Evolutionary conservation across 2,329 filamentous ascomycete genomes (phyloP), one percentile per base, ranked within the genome.

Genomic region (Beauveria caledonica): DNA sequence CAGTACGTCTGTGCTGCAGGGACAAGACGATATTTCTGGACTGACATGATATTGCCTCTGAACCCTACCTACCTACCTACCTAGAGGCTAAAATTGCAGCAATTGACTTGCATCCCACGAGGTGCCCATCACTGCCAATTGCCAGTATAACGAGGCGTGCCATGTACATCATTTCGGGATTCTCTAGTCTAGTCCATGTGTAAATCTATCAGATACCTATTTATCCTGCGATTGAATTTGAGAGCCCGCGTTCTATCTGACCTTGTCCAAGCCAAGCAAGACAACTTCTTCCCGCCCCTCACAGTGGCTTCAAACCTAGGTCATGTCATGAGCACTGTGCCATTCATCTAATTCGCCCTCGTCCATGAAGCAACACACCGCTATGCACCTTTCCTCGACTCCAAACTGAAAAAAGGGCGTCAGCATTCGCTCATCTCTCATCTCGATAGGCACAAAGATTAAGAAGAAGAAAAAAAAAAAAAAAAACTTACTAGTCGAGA

Each of bases 401-500:
- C 46, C n/a, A 58, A 25, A n/a, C 56, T 58, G 2, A 29, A 15
- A 23, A n/a, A 10, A 36, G 7, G n/a, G 10, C 1, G n/a, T 58
- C 3, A 58, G 46, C 39, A 21, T 49, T 36, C 21, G 9, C 29
- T 3, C 42, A 33, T 17, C 8, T 21, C 29, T 3, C 42, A 33
- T 17, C 8, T 21, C 11, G 11, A 19, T 13, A 33, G 19, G 6
- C 3, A 17, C 48, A 21, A 6, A 15, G 11, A 15, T 15, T 10
- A 10, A 29, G 2, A 27, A 8, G 9, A 9, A 27, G 11, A 5
- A 11, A 11, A 11, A 33, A 36, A 13, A 36, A 29, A 27, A 25
- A 21, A n/a, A 15, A 1, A 60, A 74, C 77, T 71, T 44, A 80
- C 77, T 79, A 51, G 48, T 79, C 77, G 11, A 79, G 66, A 61